Base-by-base conservation (phyloP, 1,139 yeast genomes). In the Yamadazyma membranifaciens region DNA sequence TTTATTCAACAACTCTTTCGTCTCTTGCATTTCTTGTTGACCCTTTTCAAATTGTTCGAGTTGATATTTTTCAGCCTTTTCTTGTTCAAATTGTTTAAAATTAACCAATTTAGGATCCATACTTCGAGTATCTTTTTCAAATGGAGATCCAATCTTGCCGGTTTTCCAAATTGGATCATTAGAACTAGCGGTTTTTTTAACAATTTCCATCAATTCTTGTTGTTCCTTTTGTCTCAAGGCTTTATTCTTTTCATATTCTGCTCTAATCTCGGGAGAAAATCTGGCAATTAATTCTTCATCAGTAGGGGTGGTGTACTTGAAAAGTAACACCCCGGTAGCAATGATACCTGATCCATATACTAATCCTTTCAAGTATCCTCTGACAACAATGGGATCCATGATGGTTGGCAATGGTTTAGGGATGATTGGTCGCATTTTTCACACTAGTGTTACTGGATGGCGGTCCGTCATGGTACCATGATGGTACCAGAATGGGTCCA, bases 121-220 rank as follows among this genome's bases (percentile, higher is more conserved):
- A 49, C 63, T 59, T 48, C 62, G 42, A 48, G 61, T 59, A 51
- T 62, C 54, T 49, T 51, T 65, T 49, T 73, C 87, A 69, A 80
- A 83, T 0, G 94, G 94, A 2, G 83, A 74, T 37, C 70, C 68
- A 38, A 85, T 75, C 1, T 79, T 69, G 0, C 91, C 95, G 0
- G 94, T 80, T 57, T 77, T 82, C 95, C 95, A 85, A 36, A 85
- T 78, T 0, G 95, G 95, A 42, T 83, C 87, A 49, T 79, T 72
- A 15, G 88, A 80, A 3, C 73, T 68, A 1, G 87, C 62, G 0
- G 92, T 84, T 48, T 74, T 54, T 44, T 74, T 66, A 2, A 80
- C 91, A 25, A 83, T 78, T 46, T 75, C 77, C 77, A 83, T 83
- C 48, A 85, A 62, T 52, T 77, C 80, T 56, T 75, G 69, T 56